These are phyloP conservation scores for Nemania serpens DNA, from an alignment of 2,329 filamentous ascomycete species.

Conservation along the genomic window DNA sequence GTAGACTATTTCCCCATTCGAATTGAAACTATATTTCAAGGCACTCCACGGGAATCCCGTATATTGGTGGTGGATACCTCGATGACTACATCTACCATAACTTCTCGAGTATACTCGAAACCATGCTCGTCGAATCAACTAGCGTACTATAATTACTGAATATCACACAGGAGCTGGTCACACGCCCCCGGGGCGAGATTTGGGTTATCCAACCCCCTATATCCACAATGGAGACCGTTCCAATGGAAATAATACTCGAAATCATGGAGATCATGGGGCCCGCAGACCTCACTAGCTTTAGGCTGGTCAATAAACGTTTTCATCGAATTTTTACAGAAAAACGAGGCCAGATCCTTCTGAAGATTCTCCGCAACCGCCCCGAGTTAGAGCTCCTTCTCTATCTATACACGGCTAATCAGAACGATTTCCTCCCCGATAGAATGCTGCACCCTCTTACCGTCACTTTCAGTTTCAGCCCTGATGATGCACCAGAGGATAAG, in stretches of 20 bases:
- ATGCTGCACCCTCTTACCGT: conserved; percentile 38
- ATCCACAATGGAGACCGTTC: conserved; percentile 35
- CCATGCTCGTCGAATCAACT: too few relatives aligned
- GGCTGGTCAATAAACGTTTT: conserved; percentile 45
- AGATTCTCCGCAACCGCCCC: conserved; percentile 49
- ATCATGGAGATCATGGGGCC: conserved; percentile 53
- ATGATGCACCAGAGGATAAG: conserved; percentile 21
- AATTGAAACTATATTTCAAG: too few relatives aligned
- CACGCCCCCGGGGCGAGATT: neutral
- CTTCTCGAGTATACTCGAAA: neutral
- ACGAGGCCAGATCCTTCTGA: conserved; percentile 49
- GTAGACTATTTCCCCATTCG: too few relatives aligned
- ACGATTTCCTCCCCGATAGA: conserved; percentile 31
- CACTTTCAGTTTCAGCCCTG: conserved; percentile 26
- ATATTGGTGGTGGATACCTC: too few relatives aligned
- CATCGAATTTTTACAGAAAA: conserved; percentile 48
- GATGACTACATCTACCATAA: too few relatives aligned
- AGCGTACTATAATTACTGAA: neutral
- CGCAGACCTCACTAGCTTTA: conserved; percentile 47
- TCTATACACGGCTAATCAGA: conserved; percentile 49
- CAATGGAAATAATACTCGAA: conserved; percentile 54
- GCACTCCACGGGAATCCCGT: too few relatives aligned
- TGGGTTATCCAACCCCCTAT: conserved; percentile 10
- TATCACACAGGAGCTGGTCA: conserved; percentile 3
- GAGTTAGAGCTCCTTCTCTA: conserved; percentile 52